These are phyloP conservation scores for Rhododendron vialii DNA, from an alignment of 148 eudicot species.

Conservation along the genomic window DNA sequence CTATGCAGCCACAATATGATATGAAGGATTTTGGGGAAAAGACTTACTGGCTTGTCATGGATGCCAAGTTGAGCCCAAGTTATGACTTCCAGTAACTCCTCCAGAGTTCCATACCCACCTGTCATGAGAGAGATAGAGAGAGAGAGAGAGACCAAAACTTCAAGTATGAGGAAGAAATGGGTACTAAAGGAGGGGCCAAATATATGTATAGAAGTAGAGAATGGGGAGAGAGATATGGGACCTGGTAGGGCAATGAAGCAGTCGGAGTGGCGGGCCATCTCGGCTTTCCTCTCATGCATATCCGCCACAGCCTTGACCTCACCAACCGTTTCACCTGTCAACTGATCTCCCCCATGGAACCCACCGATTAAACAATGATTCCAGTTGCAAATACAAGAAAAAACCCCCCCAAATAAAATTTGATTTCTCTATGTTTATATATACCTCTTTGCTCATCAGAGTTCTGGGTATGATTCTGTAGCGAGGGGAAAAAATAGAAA, in stretches of 20 bases:
- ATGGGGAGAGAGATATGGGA: conserved; percentile 8
- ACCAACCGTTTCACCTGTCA: conserved; percentile 62
- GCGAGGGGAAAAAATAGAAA: not conserved
- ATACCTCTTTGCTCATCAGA: conserved; percentile 51
- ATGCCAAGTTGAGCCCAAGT: conserved; percentile 86
- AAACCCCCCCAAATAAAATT: not conserved
- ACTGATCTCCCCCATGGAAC: conserved; percentile 15
- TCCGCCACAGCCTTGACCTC: conserved; percentile 53
- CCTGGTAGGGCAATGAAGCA: conserved; percentile 83
- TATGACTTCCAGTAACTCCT: conserved; percentile 65
- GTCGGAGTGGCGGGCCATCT: conserved; percentile 71
- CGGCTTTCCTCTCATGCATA: conserved; percentile 77
- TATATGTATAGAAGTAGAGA: not conserved
- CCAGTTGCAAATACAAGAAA: not conserved
- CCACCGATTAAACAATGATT: no score
- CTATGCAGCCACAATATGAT: not conserved
- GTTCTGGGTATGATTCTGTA: conserved; percentile 45
- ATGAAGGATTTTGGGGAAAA: not conserved
- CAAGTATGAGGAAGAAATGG: not conserved
- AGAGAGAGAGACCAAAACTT: not conserved
- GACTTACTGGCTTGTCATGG: conserved; percentile 69
- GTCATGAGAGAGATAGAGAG: not conserved
- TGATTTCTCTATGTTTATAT: not conserved
- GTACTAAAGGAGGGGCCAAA: not conserved
- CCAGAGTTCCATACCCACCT: conserved; percentile 86